Evolutionary conservation across 1,284 basidiomycete genomes (phyloP), one percentile per base, ranked within the genome.

Genomic region (Uromyces viciae-fabae): DNA sequence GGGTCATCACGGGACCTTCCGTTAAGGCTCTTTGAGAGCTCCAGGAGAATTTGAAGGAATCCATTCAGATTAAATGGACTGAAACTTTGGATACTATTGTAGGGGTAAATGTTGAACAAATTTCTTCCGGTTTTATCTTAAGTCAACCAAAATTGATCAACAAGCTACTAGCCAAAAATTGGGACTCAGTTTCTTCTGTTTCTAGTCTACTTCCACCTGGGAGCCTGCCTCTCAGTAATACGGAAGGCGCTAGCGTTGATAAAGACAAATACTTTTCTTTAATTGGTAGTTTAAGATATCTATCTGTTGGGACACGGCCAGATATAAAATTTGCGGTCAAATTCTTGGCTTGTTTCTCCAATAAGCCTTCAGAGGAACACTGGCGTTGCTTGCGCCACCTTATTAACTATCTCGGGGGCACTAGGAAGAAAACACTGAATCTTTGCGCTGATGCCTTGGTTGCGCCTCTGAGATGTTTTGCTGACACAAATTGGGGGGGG

Each of bases 241-340:
- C 17, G 0, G 66, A 73, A 31, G 64, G n/a, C n/a, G 31, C 7
- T 17, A 31, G 22, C 0, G 56, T 77, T 25, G 28, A 77, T 15
- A 3, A 17, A 4, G 17, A 25, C 4, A 9, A 11, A 3, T 78
- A 68, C n/a, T 11, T 68, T 0, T 69, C 75, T 3, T 15, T 78
- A 1, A 38, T 78, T 42, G 75, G 75, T 0, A 33, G 5, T 15
- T 49, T 78, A 0, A 69, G 64, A 19, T 78, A 69, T n/a, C 7
- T 78, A 2, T 38, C 56, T 0, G 22, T 46, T 11, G 74, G 25
- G 1, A 75, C 74, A 1, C 17, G 58, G 25, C 75, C 75, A 2
- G 75, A 76, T 22, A 40, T 77, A 0, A 28, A n/a, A 19, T 77
- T 66, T 40, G 40, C 75, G 11, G 64, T 56, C 8, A 69, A 69